Percentiles rank a stretch among this genome's conserved stretches.
phyloP scores from a whole-genome alignment of 129 eudicot species.

The Heracleum sosnowskyi region DNA sequence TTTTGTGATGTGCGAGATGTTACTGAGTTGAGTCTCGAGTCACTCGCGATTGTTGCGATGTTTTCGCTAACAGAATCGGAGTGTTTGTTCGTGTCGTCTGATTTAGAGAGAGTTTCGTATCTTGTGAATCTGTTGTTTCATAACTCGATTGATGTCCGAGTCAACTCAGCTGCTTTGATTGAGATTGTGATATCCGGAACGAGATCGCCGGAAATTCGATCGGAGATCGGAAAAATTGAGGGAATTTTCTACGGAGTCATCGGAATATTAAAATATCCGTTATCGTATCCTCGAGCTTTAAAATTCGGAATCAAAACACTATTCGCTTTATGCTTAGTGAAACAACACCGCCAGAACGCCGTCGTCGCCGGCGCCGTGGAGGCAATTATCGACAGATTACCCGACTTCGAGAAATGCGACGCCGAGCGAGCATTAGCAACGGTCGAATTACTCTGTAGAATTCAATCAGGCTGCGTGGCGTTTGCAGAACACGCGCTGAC shows the following conservation, averaged over 20 bases:
- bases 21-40: constrained; percentile 49
- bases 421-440: constrained; percentile 91
- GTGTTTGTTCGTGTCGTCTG: constrained; percentile 39
- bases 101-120: constrained; percentile 36
- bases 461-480: constrained; percentile 69
- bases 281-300: constrained; percentile 62
- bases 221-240: constrained; percentile 41
- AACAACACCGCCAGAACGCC: constrained; percentile 86
- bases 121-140: constrained; percentile 54
- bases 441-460: constrained; percentile 70
- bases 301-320: constrained; percentile 75
- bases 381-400: constrained; percentile 49
- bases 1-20: constrained; percentile 30
- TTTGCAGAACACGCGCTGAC: constrained; percentile 71
- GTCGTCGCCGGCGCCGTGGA: constrained; percentile 74
- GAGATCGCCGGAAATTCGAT: constrained; percentile 59
- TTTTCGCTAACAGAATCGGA: constrained; percentile 56
- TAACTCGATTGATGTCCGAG: constrained; percentile 61
- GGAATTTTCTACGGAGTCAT: constrained; percentile 60
- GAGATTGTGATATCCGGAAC: constrained; percentile 64
- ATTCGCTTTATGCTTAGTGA: constrained; percentile 69
- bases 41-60: constrained; percentile 52
- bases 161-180: constrained; percentile 69
- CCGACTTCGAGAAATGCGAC: constrained; percentile 82
- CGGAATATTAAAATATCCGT: constrained; percentile 43